Conservation (phyloP, 371 early-diverging fungal species). For the Lichtheimia ornata region DNA sequence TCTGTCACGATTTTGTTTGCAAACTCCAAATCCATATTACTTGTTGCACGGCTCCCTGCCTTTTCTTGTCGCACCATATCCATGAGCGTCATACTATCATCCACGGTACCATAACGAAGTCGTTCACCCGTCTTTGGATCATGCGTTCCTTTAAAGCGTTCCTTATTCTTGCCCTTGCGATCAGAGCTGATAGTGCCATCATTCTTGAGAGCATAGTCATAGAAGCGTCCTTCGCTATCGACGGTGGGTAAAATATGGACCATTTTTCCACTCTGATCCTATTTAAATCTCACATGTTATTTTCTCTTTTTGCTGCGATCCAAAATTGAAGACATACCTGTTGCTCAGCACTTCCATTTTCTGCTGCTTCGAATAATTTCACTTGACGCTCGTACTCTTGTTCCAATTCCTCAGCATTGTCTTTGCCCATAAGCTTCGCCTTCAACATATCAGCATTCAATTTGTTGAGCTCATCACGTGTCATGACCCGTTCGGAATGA, state of each 20-base stretch:
- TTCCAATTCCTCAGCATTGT: slow-evolving; percentile 70
- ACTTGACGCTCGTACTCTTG: slow-evolving; percentile 64
- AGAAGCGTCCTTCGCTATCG: slow-evolving; percentile 63
- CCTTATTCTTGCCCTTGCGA: slow-evolving; percentile 40
- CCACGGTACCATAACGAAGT: slow-evolving; percentile 58
- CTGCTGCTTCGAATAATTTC: slow-evolving; percentile 33
- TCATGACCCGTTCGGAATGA: slow-evolving; percentile 27
- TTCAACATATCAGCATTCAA: slow-evolving; percentile 81
- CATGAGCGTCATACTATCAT: slow-evolving; percentile 53
- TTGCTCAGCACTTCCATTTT: slow-evolving; percentile 10
- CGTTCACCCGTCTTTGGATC: slow-evolving; percentile 60
- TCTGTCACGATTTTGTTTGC: slow-evolving; percentile 80
- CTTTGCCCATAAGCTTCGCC: slow-evolving; percentile 72
- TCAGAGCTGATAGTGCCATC: slow-evolving; percentile 14
- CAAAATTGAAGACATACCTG: slow-evolving; percentile 1
- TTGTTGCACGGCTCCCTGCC: slow-evolving; percentile 45
- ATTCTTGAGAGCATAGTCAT: slow-evolving; percentile 43
- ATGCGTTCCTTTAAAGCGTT: slow-evolving; percentile 52
- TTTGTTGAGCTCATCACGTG: slow-evolving; percentile 81
- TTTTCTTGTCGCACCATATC: slow-evolving; percentile 74
- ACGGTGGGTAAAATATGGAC: slow-evolving; percentile 62
- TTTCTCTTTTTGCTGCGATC: background rate
- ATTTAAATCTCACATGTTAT: background rate
- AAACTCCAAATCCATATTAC: slow-evolving; percentile 67
- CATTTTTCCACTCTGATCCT: slow-evolving; percentile 5